Base-by-base conservation (phyloP, 495 filamentous ascomycete species). In the Pyronema omphalodes region DNA sequence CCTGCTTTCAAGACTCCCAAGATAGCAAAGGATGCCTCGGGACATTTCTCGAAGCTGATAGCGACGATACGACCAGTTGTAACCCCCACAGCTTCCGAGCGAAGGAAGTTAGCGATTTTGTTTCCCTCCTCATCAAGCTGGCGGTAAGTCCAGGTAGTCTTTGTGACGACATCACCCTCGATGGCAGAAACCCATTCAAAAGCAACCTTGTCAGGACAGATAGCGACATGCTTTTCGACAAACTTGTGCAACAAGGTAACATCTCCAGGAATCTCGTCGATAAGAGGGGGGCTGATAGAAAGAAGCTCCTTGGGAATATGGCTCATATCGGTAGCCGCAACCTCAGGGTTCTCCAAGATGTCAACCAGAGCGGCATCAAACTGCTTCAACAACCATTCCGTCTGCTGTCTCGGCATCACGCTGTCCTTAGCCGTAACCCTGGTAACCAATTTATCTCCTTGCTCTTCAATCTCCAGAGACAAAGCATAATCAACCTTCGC, bases 1-100 rank as follows among this genome's bases (percentile, higher is more conserved):
- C 87, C 88, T 6, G 80, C 78, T 65, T 91, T 91, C 45, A 91
- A 68, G 43, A 88, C 79, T 5, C 84, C 86, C 6, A 91, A 70
- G 18, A 89, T 85, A 2, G 83, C 77, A 56, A 87, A 80, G 44
- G 81, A 87, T 8, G 86, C 76, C 47, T 84, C 78, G 0, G 85
- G 79, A 56, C 78, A 86, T 65, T 88, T 88, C 51, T 87, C 77
- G 59, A 93, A 89, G 62, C 81, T 82, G 7, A 86, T 77, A 0
- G 77, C 82, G 14, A 93, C 70, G n/a, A 87, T 74, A 14, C 70
- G 64, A 3, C 77, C 75, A 0, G 69, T 56, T 23, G 67, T 55
- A 17, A 69, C 62, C 37, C 68, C 60, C 23, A 29, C 23, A 29
- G 23, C 23, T 34, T 65, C 52, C 0, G 56, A 49, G 7, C 63